Evolutionary conservation across 768 basidiomycete species (phyloP).

Genomic region (Boletellus sp.): DNA sequence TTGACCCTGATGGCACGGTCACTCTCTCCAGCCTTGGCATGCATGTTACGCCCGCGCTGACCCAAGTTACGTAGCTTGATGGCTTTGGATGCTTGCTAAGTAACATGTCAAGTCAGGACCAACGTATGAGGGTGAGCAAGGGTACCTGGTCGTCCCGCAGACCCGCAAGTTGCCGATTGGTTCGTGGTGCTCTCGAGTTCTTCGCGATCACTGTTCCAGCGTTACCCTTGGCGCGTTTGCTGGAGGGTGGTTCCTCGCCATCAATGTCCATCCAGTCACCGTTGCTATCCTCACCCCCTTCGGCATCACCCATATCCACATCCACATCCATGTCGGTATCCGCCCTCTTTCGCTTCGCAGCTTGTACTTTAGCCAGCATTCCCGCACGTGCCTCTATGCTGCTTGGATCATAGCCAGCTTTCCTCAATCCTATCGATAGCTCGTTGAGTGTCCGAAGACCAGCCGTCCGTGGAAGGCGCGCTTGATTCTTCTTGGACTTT

Average conservation of each 20-base stretch:
- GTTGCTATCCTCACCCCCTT: conserved; percentile 33
- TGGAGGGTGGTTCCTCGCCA: conserved; percentile 46
- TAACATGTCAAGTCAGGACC: neutral
- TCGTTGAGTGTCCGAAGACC: conserved; percentile 65
- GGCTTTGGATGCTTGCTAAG: conserved; percentile 78
- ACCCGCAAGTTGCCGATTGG: conserved; percentile 75
- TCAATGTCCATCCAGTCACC: conserved; percentile 55
- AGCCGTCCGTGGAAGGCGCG: conserved; percentile 73
- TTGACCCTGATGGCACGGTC: conserved; percentile 79
- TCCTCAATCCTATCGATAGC: conserved; percentile 76
- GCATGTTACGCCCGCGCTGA: conserved; percentile 82
- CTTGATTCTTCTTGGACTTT: conserved; percentile 82
- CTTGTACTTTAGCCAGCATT: conserved; percentile 69
- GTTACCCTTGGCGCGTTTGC: conserved; percentile 61
- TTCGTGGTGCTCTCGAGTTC: conserved; percentile 54
- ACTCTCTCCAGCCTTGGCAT: conserved; percentile 87
- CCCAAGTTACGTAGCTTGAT: conserved; percentile 80
- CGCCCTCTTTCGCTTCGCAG: conserved; percentile 59
- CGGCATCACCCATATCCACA: conserved; percentile 56
- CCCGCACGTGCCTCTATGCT: conserved; percentile 85
- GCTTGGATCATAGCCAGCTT: conserved; percentile 86
- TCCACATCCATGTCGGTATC: conserved; percentile 51
- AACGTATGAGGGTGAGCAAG: neutral
- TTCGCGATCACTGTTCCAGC: conserved; percentile 52
- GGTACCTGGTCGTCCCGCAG: conserved; percentile 68